Conservation (phyloP, 768 basidiomycete species). For the Naganishia vaughanmartiniae region DNA sequence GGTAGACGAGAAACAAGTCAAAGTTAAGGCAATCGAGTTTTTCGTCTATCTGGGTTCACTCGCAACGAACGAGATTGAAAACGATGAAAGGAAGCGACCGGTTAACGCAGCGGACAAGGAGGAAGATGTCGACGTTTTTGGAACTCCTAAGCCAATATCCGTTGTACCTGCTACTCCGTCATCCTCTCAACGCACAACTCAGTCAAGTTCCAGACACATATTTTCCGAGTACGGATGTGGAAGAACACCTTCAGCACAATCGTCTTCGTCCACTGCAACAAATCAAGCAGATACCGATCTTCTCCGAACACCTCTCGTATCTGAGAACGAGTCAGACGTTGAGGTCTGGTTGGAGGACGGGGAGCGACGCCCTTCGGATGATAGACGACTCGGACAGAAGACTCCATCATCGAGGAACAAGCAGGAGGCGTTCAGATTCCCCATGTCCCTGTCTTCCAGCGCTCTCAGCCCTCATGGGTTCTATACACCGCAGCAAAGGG, state of each 20-base stretch:
- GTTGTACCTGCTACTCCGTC: neutral
- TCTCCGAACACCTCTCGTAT: constrained; percentile 1
- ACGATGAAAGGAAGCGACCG: neutral
- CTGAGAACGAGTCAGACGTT: constrained; percentile 5
- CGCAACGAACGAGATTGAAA: neutral
- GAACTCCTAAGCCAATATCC: neutral
- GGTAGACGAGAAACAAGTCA: constrained; percentile 4
- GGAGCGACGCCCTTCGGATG: neutral
- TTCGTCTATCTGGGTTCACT: constrained; percentile 2
- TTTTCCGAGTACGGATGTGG: neutral
- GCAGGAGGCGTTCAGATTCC: constrained; percentile 1
- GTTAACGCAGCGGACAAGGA: neutral
- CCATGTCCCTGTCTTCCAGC: constrained; percentile 3
- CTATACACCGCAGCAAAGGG: constrained; percentile 15
- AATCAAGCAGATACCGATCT: constrained; percentile 19
- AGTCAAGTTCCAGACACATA: neutral
- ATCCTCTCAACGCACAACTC: too few relatives aligned
- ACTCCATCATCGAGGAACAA: neutral
- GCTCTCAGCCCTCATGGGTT: constrained; percentile 4
- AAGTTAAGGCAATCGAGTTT: constrained; percentile 14
- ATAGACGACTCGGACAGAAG: neutral
- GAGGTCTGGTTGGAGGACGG: constrained; percentile 4
- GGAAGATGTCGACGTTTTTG: constrained; percentile 8
- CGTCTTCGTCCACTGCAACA: neutral
- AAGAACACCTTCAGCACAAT: constrained; percentile 11